Base-by-base conservation (phyloP, 768 basidiomycete species). In the Gymnopilus dilepis region DNA sequence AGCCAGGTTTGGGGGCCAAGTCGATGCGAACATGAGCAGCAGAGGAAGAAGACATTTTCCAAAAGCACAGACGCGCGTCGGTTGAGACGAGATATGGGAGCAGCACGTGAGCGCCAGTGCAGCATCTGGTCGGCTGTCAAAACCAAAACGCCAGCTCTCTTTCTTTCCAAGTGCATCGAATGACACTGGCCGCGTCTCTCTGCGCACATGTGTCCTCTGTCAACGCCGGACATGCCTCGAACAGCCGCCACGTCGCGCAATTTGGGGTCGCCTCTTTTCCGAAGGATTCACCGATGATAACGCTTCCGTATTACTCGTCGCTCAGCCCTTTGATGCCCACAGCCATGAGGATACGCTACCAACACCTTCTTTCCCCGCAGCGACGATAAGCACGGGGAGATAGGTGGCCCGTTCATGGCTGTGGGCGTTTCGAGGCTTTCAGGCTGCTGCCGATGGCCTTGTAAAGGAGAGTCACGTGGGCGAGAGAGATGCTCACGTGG, bases 1-100 rank as follows among this genome's bases (percentile, higher is more conserved):
- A 92, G 4, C 88, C 91, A 28, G 91, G 77, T 24, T 77, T 74
- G 30, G 91, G 91, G 19, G 81, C 74, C 61, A 90, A 82, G 42
- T 70, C 65, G 53, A 82, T 73, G 58, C 72, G 64, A 54, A 65
- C 60, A 42, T 58, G 42, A 17, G 57, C 48, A 2, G n/a, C n/a
- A n/a, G 60, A 58, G 41, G 65, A 61, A 47, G 61, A 55, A 31
- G 47, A 41, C 30, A 37, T 56, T 31, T 55, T 37, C 26, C 26
- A 33, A 34, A n/a, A n/a, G n/a, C n/a, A n/a, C 34, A 50, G 34
- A 48, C 43, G 56, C 48, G 37, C 22, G 43, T 40, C 50, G 50
- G 52, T 8, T 59, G 47, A 26, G 26, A 40, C 37, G 15, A 24
- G 8, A n/a, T 55, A 48, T n/a, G 48, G 17, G 26, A 31, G 28